These are phyloP conservation scores for Phaeosphaeria sp. DNA, from an alignment of 2,329 filamentous ascomycete genomes.

Conservation along the genomic window DNA sequence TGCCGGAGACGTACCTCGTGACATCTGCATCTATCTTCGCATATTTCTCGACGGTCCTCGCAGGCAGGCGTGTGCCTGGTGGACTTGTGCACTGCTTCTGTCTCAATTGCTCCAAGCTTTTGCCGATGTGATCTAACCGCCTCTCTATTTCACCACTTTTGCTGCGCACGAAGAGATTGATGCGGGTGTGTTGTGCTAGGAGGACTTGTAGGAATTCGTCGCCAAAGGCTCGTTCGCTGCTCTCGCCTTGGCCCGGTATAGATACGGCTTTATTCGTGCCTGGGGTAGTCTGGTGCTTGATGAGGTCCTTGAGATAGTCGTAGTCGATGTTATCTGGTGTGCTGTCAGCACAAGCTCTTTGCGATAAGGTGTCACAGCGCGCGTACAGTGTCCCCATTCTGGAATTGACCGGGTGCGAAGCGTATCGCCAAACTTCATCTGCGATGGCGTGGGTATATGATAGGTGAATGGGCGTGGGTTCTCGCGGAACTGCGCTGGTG, in stretches of 20 bases:
- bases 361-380: neutral
- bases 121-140: conserved; percentile 60
- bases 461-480: conserved; percentile 3
- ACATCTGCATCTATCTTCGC: conserved; percentile 59
- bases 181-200: conserved; percentile 76
- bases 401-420: conserved; percentile 79
- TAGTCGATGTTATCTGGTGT: conserved; percentile 82
- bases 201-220: conserved; percentile 74
- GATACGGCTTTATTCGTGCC: conserved; percentile 73
- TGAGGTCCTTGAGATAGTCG: conserved; percentile 83
- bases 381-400: conserved; percentile 76
- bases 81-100: conserved; percentile 18
- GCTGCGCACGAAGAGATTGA: conserved; percentile 79
- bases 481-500: conserved; percentile 9
- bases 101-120: conserved; percentile 46
- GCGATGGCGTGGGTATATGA: conserved; percentile 15
- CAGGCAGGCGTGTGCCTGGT: conserved; percentile 43
- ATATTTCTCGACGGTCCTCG: conserved; percentile 57
- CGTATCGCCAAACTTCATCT: conserved; percentile 79
- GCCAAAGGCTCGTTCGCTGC: conserved; percentile 70
- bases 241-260: conserved; percentile 71
- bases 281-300: conserved; percentile 79
- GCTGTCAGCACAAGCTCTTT: conserved; percentile 18
- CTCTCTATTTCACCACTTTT: conserved; percentile 80
- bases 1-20: conserved; percentile 44